A percentile compares a stretch with the other conserved stretches of the same genome.
Conservation (phyloP, 2,329 filamentous ascomycete species). For the Pyrenochaeta sp. region DNA sequence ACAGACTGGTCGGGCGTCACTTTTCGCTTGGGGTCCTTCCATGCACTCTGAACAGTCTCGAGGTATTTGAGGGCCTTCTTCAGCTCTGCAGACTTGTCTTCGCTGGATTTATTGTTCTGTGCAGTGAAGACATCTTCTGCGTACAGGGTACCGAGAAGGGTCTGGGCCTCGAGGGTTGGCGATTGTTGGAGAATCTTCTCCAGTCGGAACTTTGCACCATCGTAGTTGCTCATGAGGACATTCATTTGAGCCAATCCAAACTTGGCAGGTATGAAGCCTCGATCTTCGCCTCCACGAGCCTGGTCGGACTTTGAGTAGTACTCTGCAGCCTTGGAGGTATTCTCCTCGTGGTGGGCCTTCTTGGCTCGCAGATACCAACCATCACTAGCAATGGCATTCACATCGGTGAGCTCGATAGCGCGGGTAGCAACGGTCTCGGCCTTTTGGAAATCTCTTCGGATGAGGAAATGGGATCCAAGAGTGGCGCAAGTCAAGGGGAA, state of each 20-base stretch:
- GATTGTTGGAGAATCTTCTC: slow-evolving; percentile 93
- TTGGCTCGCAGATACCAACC: slow-evolving; percentile 95
- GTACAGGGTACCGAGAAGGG: slow-evolving; percentile 86
- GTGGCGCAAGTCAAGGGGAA: slow-evolving; percentile 88
- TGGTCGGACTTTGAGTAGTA: slow-evolving; percentile 92
- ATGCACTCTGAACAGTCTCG: slow-evolving; percentile 82
- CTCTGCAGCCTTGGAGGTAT: slow-evolving; percentile 77
- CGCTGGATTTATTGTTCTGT: slow-evolving; percentile 74
- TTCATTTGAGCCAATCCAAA: slow-evolving; percentile 92
- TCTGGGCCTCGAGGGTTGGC: slow-evolving; percentile 87
- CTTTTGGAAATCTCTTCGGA: slow-evolving; percentile 78
- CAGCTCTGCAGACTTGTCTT: slow-evolving; percentile 84
- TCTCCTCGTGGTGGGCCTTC: slow-evolving; percentile 85
- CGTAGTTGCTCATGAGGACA: slow-evolving; percentile 81
- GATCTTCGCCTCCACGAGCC: slow-evolving; percentile 88
- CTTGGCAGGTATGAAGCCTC: slow-evolving; percentile 90
- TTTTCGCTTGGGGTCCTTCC: slow-evolving; percentile 93
- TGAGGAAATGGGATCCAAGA: slow-evolving; percentile 89
- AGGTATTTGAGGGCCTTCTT: slow-evolving; percentile 87
- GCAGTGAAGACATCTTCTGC: slow-evolving; percentile 91
- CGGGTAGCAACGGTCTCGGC: slow-evolving; percentile 89
- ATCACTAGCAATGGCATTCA: slow-evolving; percentile 95
- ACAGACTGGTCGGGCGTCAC: slow-evolving; percentile 83
- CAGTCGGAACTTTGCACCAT: slow-evolving; percentile 89
- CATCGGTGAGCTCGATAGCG: slow-evolving; percentile 93